Percentiles rank a stretch among this genome's conserved stretches.
These are phyloP conservation scores for Pyronema omphalodes DNA, from an alignment of 495 filamentous ascomycete species.

Conservation along the genomic window DNA sequence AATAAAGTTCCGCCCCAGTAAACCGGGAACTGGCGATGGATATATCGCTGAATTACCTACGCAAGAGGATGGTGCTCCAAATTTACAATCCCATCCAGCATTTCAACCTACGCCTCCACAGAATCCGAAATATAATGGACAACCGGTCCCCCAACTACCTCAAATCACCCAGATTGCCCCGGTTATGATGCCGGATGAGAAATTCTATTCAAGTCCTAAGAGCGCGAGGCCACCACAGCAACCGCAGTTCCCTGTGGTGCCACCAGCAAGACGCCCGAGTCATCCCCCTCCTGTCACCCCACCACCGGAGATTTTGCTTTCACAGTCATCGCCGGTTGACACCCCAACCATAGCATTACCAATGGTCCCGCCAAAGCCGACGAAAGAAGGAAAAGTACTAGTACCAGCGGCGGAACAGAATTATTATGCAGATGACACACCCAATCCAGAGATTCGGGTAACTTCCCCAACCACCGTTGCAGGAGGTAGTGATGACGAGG, in stretches of 20 bases:
- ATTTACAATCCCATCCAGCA: neutral
- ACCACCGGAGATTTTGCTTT: neutral
- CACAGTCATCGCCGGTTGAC: neutral
- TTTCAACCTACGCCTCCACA: neutral
- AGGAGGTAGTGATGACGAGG: conserved; percentile 17
- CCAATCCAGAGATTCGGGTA: conserved; percentile 21
- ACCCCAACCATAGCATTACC: neutral
- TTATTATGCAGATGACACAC: neutral
- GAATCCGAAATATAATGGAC: neutral
- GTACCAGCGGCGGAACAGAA: neutral
- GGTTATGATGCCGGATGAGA: neutral
- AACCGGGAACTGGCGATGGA: neutral
- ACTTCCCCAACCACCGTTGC: conserved; percentile 24
- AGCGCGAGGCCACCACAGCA: conserved; percentile 9
- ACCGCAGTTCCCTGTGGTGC: neutral
- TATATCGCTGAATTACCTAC: neutral
- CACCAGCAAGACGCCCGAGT: neutral
- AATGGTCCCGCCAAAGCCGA: neutral
- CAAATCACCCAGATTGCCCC: neutral
- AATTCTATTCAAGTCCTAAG: neutral
- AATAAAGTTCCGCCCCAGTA: neutral
- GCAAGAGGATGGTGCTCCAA: too few relatives aligned
- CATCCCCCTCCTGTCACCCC: neutral
- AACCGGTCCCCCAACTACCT: neutral
- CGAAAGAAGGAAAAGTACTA: conserved; percentile 5